These are phyloP conservation scores for Colletotrichum caudatum DNA, from an alignment of 2,329 filamentous ascomycete species.

Conservation along the genomic window DNA sequence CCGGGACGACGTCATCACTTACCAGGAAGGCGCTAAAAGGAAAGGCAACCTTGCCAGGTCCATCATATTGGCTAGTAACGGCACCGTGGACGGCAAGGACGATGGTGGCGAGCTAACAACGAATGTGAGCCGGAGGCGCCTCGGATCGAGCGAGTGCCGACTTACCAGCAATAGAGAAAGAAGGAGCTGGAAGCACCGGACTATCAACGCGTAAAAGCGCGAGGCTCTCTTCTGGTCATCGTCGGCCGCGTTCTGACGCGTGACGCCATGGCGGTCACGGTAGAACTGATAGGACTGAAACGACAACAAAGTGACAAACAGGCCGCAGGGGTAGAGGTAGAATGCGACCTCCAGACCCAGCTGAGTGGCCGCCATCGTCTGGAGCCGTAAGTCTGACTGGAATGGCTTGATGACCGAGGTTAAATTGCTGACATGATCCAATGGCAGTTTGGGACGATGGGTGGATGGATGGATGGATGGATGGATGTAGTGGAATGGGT, in stretches of 20 bases:
- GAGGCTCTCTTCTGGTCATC: slow-evolving; percentile 47
- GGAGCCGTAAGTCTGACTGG: slow-evolving; percentile 13
- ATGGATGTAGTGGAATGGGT: too few relatives aligned
- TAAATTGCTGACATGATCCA: not conserved
- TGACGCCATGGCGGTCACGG: slow-evolving; percentile 47
- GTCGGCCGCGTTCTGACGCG: slow-evolving; percentile 45
- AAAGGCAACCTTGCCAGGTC: slow-evolving; percentile 48
- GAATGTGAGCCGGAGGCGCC: slow-evolving; percentile 1
- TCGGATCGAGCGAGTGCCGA: not conserved
- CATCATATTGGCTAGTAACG: slow-evolving; percentile 46
- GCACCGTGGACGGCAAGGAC: slow-evolving; percentile 50
- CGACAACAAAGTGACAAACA: slow-evolving; percentile 53
- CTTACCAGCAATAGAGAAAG: slow-evolving; percentile 48
- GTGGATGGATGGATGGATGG: not conserved
- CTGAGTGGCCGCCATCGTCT: slow-evolving; percentile 51
- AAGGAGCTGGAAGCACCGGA: slow-evolving; percentile 52
- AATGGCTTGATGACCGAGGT: slow-evolving; percentile 15
- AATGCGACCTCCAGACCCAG: slow-evolving; percentile 54
- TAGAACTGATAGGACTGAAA: slow-evolving; percentile 55
- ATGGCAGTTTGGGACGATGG: slow-evolving; percentile 20
- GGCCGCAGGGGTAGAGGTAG: slow-evolving; percentile 55
- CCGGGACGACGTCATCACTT: slow-evolving; percentile 14
- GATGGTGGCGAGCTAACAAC: slow-evolving; percentile 49
- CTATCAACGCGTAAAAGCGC: slow-evolving; percentile 49
- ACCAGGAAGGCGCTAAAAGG: slow-evolving; percentile 57